Evolutionary conservation across 23 red algal genomes (phyloP).

Genomic region (Gracilaria vermiculophylla): DNA sequence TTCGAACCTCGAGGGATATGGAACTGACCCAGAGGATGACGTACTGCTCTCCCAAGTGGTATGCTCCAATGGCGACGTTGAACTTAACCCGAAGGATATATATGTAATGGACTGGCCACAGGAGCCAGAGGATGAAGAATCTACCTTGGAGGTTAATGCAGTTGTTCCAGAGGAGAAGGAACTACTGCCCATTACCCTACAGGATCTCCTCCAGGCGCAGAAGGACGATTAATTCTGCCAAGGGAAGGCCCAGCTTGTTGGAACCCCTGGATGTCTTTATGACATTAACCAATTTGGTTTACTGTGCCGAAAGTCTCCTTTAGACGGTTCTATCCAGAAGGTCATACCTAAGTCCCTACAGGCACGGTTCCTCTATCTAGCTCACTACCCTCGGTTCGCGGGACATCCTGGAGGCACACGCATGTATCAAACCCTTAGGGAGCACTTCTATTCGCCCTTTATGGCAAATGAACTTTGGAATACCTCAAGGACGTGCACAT

Average conservation of each 20-base stretch:
- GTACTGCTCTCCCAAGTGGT: neutral
- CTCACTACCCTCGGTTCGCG: constrained; percentile 21
- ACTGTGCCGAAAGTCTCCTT: neutral
- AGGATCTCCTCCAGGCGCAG: neutral
- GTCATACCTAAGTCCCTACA: constrained; percentile 1
- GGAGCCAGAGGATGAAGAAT: neutral
- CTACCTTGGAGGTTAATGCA: neutral
- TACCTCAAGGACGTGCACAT: neutral
- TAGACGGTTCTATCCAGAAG: neutral
- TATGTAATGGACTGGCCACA: neutral
- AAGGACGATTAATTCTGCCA: neutral
- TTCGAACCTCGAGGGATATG: no score
- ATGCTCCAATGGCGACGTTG: neutral
- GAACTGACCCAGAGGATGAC: neutral
- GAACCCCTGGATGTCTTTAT: neutral
- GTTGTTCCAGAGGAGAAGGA: neutral
- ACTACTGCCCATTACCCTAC: neutral
- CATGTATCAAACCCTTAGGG: constrained; percentile 29
- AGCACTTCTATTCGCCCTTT: constrained; percentile 27
- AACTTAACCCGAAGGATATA: neutral
- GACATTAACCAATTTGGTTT: neutral
- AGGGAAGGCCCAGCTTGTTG: neutral
- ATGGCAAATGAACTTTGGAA: constrained; percentile 26
- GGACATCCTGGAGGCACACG: constrained; percentile 1
- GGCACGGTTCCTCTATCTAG: neutral